phyloP scores from a whole-genome alignment of 2,329 filamentous ascomycete species.

The Mycosphaerella sp. region DNA sequence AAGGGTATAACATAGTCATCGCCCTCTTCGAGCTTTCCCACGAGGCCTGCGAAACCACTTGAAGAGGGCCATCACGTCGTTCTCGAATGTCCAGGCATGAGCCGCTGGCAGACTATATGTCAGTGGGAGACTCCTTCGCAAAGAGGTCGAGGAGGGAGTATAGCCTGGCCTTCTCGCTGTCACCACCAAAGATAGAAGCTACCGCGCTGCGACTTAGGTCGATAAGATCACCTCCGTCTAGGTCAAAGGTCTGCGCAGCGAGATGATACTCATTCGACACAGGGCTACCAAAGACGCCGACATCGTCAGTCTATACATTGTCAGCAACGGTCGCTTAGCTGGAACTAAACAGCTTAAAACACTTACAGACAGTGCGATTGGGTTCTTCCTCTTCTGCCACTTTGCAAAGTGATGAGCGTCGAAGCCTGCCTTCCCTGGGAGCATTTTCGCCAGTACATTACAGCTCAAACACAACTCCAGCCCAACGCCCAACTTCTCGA shows the following conservation, averaged over 20 bases:
- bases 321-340: slow-evolving; percentile 11
- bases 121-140: neutral
- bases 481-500: slow-evolving; percentile 51
- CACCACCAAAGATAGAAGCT: slow-evolving; percentile 60
- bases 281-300: slow-evolving; percentile 71
- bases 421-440: slow-evolving; percentile 50
- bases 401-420: slow-evolving; percentile 69
- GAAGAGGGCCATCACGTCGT: too few relatives aligned
- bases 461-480: slow-evolving; percentile 74
- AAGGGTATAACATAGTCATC: neutral
- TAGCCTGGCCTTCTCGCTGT: slow-evolving; percentile 56
- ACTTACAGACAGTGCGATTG: slow-evolving; percentile 64
- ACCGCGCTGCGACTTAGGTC: slow-evolving; percentile 56
- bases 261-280: slow-evolving; percentile 72
- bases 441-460: slow-evolving; percentile 72
- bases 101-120: too few relatives aligned
- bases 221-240: slow-evolving; percentile 47
- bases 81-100: too few relatives aligned
- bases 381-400: slow-evolving; percentile 56
- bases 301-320: slow-evolving; percentile 64
- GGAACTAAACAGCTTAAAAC: neutral
- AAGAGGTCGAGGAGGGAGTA: slow-evolving; percentile 17
- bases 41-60: too few relatives aligned
- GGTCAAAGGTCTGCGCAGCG: slow-evolving; percentile 62
- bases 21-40: too few relatives aligned